phyloP scores from a whole-genome alignment of 208 protist genomes.

The Leptomonas seymouri region DNA sequence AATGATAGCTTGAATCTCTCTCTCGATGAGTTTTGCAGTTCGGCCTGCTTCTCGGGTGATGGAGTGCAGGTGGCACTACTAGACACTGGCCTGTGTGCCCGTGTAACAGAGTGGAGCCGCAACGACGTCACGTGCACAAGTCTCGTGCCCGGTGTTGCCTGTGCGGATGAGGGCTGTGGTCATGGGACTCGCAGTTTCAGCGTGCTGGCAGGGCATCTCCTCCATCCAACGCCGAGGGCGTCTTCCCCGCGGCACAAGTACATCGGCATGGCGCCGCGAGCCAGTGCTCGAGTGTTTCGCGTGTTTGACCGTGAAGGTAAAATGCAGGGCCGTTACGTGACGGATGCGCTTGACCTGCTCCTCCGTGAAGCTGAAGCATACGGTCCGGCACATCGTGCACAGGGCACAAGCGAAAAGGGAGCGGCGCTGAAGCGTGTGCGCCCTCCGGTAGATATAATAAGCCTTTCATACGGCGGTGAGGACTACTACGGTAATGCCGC shows the following conservation, averaged over 20 bases:
- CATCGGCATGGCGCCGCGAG: constrained; percentile 33
- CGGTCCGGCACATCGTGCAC: constrained; percentile 5
- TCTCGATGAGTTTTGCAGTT: background rate
- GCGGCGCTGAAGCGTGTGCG: no score
- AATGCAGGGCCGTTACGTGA: constrained; percentile 94
- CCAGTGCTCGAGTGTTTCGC: constrained; percentile 90
- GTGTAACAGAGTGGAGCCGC: constrained; percentile 23
- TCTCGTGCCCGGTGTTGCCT: constrained; percentile 60
- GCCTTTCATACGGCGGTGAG: constrained; percentile 96
- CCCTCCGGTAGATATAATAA: constrained; percentile 79
- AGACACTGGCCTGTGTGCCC: constrained; percentile 54
- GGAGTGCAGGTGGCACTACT: constrained; percentile 68
- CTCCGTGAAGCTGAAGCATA: constrained; percentile 20
- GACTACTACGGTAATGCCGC: constrained; percentile 89
- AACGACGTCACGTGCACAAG: constrained; percentile 52
- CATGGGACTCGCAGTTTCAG: constrained; percentile 98
- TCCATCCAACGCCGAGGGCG: background rate
- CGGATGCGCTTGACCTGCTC: constrained; percentile 88
- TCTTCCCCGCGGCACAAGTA: background rate
- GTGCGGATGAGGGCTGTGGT: constrained; percentile 78
- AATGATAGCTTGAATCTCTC: background rate
- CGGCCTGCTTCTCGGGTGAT: constrained; percentile 37
- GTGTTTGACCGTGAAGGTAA: constrained; percentile 92
- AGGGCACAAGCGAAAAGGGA: constrained; percentile 44
- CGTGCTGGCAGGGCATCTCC: constrained; percentile 78